Base-by-base conservation (phyloP, 768 basidiomycete species). In the Rhodotorula graminis region DNA sequence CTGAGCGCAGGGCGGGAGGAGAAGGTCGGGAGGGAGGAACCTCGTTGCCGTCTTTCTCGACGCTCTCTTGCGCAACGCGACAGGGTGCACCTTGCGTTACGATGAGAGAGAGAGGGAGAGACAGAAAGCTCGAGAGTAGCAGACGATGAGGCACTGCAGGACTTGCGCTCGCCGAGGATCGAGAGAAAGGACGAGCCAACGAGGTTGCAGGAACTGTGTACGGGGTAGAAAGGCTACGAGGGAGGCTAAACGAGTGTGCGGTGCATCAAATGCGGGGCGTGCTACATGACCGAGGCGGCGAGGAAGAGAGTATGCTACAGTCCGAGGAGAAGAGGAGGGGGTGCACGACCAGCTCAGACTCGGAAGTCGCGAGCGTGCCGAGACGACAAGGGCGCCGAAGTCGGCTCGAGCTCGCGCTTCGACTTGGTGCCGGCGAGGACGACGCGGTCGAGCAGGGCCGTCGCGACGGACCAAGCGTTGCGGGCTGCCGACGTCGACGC, bases 341-440 rank as follows among this genome's bases (percentile, higher is more conserved):
- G 11, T 23, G 42, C 42, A 37, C 37, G 37, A 37, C 37, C 37
- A 4, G 37, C 37, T 37, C 37, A 37, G 5, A 37, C 9, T 4
- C 37, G 37, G 67, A 69, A 69, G 44, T 69, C 67, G 10, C 67
- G 61, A 25, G 49, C 61, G 61, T 69, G 67, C 18, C 67, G 59
- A 27, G 67, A 55, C 33, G 47, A 21, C 37, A 15, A 27, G 4
- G 49, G 8, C 16, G 7, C 9, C 60, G 60, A 44, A 2, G 19
- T 56, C 31, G 56, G 56, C 33, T 25, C 31, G 33, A 2, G 3
- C 5, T 23, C 31, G 53, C 23, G 27, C 23, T 52, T 56, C 15
- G n/a, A 29, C 56, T 57, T 57, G 50, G 19, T 55, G 67, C 47
- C 33, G 42, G 50, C 50, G 25, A 69, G 61, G 61, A 69, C 49